Base-by-base conservation (phyloP, 495 filamentous ascomycete genomes). In the Hypoxylon subgilvum region DNA sequence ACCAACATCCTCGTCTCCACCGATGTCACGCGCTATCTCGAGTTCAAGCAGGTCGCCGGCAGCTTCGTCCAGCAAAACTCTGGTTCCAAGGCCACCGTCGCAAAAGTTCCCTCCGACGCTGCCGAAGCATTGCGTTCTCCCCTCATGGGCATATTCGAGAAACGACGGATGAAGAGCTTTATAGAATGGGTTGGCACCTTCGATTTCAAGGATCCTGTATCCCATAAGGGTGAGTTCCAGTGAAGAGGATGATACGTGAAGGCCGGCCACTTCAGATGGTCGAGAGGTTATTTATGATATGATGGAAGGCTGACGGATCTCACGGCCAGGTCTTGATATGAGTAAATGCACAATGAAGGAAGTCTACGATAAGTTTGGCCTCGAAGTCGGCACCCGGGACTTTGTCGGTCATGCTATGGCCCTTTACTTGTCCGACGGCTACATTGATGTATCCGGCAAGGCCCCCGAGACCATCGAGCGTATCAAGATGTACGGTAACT, bases 401-500 rank as follows among this genome's bases (percentile, higher is more conserved):
- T 99, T 99, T 71, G 86, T 96, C 69, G 94, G 94, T 41, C 94
- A 99, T 75, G 91, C 92, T 57, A 99, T 99, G 94, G 94, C 95
- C 49, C 82, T 99, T 31, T 97, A 90, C 82, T 83, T 85, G 23
- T 89, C 88, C 42, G 95, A 99, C 71, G 82, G 84, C 36, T 97
- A 97, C 73, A 85, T 96, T 65, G 86, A 81, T 63, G 71, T 80
- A 52, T 74, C 78, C 8, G 92, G 92, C 57, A 72, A 74, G 63
- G 92, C 94, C 35, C 83, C 88, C 63, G 94, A 97, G 68, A 86
- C 90, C 43, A 90, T 97, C 69, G 85, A 89, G 72, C 91, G 92
- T 58, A 96, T 97, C 71, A 86, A 91, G 57, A 82, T 99, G 45
- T 99, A 99, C 74, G 94, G 93, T 64, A 97, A 96, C 80, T 96